Evolutionary conservation across 345 rosid species (phyloP).

Genomic region (Capsella bursapastoris): DNA sequence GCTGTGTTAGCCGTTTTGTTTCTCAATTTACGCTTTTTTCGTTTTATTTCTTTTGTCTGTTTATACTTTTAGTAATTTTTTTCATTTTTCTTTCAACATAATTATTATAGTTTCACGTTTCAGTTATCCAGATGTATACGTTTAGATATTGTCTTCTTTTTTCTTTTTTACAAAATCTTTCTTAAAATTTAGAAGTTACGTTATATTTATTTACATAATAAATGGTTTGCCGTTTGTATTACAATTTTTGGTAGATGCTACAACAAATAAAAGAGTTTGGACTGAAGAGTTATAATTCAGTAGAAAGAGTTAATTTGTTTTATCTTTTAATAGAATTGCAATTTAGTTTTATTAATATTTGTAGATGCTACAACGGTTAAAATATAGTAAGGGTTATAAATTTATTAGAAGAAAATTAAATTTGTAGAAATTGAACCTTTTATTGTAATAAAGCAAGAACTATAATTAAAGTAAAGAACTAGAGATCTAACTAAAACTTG

Average conservation of each 20-base stretch:
- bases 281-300: not conserved
- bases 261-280: not conserved
- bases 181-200: not conserved
- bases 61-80: not conserved
- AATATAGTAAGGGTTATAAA: not conserved
- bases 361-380: not conserved
- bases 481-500: conserved; percentile 4
- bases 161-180: not conserved
- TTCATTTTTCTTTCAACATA: not conserved
- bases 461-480: not conserved
- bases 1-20: conserved; percentile 37
- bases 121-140: not conserved
- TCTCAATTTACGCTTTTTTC: conserved; percentile 10
- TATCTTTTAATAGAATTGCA: not conserved
- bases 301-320: not conserved
- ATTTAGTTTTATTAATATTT: not conserved
- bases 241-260: not conserved
- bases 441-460: not conserved
- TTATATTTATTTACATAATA: not conserved
- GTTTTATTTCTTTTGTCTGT: conserved; percentile 4
- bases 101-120: conserved; percentile 8
- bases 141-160: conserved; percentile 3
- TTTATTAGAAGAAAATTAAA: conserved; percentile 3
- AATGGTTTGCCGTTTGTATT: not conserved
- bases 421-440: not conserved